Conservation (phyloP, 2,329 filamentous ascomycete genomes). For the Raffaelea arxii region DNA sequence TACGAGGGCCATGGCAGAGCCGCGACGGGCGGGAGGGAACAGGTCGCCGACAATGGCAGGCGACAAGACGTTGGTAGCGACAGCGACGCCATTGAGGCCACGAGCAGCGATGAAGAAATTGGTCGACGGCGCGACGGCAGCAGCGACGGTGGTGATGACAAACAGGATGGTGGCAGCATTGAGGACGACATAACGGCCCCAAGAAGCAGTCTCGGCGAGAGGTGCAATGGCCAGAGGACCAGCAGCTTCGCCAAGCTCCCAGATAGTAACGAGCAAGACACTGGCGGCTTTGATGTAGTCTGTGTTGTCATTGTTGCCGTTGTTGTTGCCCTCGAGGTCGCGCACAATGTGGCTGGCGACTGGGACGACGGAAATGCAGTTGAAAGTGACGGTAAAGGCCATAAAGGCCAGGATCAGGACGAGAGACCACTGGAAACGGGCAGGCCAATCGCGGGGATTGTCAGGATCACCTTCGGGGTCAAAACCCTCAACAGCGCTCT, state of each 20-base stretch:
- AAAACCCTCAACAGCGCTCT: background rate
- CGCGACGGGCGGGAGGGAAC: constrained; percentile 45
- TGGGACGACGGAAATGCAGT: constrained; percentile 45
- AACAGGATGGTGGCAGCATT: constrained; percentile 42
- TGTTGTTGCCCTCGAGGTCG: constrained; percentile 30
- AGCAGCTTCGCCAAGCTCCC: constrained; percentile 56
- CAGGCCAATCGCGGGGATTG: constrained; percentile 45
- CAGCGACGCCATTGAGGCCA: constrained; percentile 56
- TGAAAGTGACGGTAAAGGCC: constrained; percentile 51
- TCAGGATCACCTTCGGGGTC: constrained; percentile 25
- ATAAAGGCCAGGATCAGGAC: constrained; percentile 42
- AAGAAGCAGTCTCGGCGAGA: constrained; percentile 45
- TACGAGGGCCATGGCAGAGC: constrained; percentile 34
- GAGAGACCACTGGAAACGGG: constrained; percentile 41
- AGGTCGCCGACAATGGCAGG: constrained; percentile 56
- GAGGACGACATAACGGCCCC: constrained; percentile 44
- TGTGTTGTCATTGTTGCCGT: constrained; percentile 18
- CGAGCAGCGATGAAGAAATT: constrained; percentile 52
- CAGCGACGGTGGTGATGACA: constrained; percentile 34
- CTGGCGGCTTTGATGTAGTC: constrained; percentile 33
- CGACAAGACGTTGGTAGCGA: constrained; percentile 53
- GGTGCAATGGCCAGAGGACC: constrained; percentile 54
- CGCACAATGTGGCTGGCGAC: constrained; percentile 40
- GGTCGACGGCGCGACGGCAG: constrained; percentile 35
- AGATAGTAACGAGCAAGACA: constrained; percentile 59